Percentiles rank a stretch among this genome's conserved stretches.
Evolutionary conservation across 352 stramenopile genomes (phyloP).

Genomic region (Phytophthora ramorum): DNA sequence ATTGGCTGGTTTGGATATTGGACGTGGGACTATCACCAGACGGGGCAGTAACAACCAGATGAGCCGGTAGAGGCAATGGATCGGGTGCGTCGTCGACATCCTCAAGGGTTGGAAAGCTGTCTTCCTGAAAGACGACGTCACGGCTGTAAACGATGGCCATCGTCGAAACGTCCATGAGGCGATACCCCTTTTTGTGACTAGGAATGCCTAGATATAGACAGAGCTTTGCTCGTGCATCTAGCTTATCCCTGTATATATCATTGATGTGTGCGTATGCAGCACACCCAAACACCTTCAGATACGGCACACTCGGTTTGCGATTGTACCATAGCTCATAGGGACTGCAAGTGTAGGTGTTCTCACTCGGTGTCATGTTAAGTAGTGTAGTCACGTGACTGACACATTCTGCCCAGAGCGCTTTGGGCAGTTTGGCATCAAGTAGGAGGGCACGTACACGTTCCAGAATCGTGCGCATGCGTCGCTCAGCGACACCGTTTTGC

Average conservation of each 20-base stretch:
- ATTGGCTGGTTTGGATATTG: too few relatives aligned
- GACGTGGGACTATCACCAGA: neutral
- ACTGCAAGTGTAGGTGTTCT: neutral
- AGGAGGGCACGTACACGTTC: conserved; percentile 8
- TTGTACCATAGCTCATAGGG: conserved; percentile 11
- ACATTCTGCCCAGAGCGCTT: conserved; percentile 12
- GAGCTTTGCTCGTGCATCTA: conserved; percentile 1
- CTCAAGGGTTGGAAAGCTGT: too few relatives aligned
- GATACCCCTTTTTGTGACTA: conserved; percentile 4
- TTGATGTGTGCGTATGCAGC: conserved; percentile 3
- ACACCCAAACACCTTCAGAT: conserved; percentile 8
- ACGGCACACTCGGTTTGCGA: conserved; percentile 1
- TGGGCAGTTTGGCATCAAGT: neutral
- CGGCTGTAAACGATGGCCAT: conserved; percentile 15
- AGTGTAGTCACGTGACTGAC: conserved; percentile 15
- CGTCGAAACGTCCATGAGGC: conserved; percentile 7
- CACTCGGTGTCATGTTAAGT: conserved; percentile 7
- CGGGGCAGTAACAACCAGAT: too few relatives aligned
- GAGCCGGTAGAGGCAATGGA: neutral
- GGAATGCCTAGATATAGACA: conserved; percentile 11
- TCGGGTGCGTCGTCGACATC: too few relatives aligned
- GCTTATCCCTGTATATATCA: conserved; percentile 5
- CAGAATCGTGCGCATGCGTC: conserved; percentile 23
- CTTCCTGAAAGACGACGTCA: conserved; percentile 12
- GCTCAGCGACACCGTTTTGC: conserved; percentile 22